Evolutionary conservation across 306 rosid genomes (phyloP), one percentile per base, ranked within the genome.

Genomic region (Potentilla sterilis): DNA sequence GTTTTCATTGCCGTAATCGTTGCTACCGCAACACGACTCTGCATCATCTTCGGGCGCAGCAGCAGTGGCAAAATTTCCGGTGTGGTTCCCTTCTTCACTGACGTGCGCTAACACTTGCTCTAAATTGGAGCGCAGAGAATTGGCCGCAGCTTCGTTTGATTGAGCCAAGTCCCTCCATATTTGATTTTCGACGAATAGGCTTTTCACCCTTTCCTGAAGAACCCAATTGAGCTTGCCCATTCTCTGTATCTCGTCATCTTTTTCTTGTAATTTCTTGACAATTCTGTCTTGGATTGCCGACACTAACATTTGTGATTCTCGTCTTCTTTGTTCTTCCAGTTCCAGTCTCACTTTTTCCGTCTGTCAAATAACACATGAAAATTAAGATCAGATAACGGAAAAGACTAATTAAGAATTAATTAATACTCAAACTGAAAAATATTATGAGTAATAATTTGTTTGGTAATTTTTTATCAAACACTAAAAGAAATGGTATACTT

Each of bases 101-200:
- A 84, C 91, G 62, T 89, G 88, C 0, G 92, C 88, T 35, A 90
- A 67, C 0, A 89, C 84, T 67, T 89, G 93, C 48, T 92, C 96
- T 51, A 95, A 72, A 41, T 90, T 84, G 48, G 28, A 78, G 0
- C 97, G 89, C 0, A 95, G 91, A 52, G 89, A 86, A 64, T 90
- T 90, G 28, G 92, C 97, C 0, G 95, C 83, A 42, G 93, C 90
- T 81, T 95, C 97, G 77, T 89, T 95, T 0, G 86, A 83, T 9
- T 92, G 93, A 3, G 98, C 98, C 35, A 95, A 35, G 3, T 92
- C 96, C 55, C 83, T 84, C 96, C 97, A 91, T 9, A 88, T 67
- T 57, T 95, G 98, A 34, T 92, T 95, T 85, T 95, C 98, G 3
- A 84, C 61, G 42, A 84, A 87, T 5, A 95, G 64, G 22, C 55